Base-by-base conservation (phyloP, 176 grass and related monocot genomes). In the Juncus inflexus region DNA sequence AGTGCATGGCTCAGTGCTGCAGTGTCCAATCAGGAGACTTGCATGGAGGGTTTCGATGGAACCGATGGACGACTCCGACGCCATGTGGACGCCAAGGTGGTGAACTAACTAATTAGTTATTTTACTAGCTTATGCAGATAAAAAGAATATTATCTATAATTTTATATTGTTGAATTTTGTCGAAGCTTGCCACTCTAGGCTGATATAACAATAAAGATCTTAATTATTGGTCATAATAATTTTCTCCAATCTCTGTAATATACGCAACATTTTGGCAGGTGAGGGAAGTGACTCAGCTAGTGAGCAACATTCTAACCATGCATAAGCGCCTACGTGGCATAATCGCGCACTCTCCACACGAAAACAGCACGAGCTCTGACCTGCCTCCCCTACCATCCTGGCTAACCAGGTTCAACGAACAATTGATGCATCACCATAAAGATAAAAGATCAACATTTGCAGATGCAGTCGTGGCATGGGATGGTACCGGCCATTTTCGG, bases 1-100 rank as follows among this genome's bases (percentile, higher is more conserved):
- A 82, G 90, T 41, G 74, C 92, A 5, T 91, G 87, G 87, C 85
- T 97, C 0, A 97, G 92, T 62, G 87, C 92, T 3, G 85, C 85
- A 19, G 51, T 86, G 49, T 73, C 79, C 5, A 97, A 97, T 74
- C 92, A 97, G 61, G 85, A 84, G 55, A 97, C 92, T 3, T 97
- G 92, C 75, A 12, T 86, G 58, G 92, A 89, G 35, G 87, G 92
- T 51, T 96, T 96, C 70, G 76, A 67, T 11, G 84, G 87, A 51
- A 81, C 77, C 2, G 87, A 83, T 49, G 82, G 82, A 15, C 82
- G 87, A 50, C 66, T 86, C 36, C 40, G 70, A 15, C 66, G 42
- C 49, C 76, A 41, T 56, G 79, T 97, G 16, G 69, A 83, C 50
- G 28, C 54, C 14, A 79, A 78, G 10, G 56, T 97, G 9, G 60